Evolutionary conservation across 371 early-diverging fungal genomes (phyloP), one percentile per base, ranked within the genome.

Genomic region (Mortierella sp.): DNA sequence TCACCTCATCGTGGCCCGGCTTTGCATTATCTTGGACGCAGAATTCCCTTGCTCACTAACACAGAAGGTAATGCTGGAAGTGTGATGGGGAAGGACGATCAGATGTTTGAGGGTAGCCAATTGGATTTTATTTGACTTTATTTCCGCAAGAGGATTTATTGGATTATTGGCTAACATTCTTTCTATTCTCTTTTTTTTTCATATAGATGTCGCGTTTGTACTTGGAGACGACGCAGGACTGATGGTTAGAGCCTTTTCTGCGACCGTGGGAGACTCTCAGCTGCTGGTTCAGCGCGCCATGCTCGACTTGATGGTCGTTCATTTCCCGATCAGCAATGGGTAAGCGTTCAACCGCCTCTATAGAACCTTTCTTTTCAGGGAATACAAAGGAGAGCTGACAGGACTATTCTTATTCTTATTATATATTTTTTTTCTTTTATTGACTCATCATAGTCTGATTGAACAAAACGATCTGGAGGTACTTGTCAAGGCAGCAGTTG

Each of bases 281-380:
- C 64, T 91, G 30, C 87, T 98, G 61, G 96, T 96, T 7, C 94
- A 95, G 75, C 88, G 98, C 19, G 91, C 91, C 11, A 90, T 93
- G 59, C 82, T 98, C 26, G 96, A 97, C 69, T 63, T 98, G 57
- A 83, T 97, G 45, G 92, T 96, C 29, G 89, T 88, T 12, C 89
- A 93, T 57, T 92, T 95, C 56, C 90, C 92, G 7, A 72, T 96
- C 55, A 85, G 90, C 51, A 84, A 84, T 43, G 80, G 83, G 91
- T 92, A 85, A 55, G 80, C 25, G 6, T n/a, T 30, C 26, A 23
- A 66, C 14, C 15, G 68, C 9, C 9, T 37, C 9, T 37, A 5
- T 37, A 37, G 3, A 5, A 5, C 9, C 9, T 37, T 47, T 63
- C 43, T 37, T 60, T 50, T 23, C 7, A 21, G 16, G 52, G 76